phyloP scores from a whole-genome alignment of 768 basidiomycete species.

The Leccinum sublutescens region DNA sequence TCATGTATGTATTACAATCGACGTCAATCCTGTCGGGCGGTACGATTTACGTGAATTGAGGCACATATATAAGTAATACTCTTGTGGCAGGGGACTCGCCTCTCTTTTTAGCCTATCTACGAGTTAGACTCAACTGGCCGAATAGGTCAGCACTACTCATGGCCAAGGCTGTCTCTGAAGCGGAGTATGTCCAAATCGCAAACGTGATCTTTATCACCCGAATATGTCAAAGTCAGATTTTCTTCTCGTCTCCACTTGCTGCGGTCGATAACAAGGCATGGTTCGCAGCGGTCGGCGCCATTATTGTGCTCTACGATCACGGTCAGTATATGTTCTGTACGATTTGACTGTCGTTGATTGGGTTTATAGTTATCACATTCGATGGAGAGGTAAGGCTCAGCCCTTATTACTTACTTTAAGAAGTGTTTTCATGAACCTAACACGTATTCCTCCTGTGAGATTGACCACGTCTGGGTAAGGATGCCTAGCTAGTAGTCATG shows the following conservation, averaged over 20 bases:
- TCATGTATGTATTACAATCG: no score
- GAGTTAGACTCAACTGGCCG: background rate
- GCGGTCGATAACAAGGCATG: background rate
- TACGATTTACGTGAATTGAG: background rate
- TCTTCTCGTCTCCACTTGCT: background rate
- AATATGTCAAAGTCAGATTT: constrained; percentile 14
- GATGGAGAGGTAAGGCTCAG: constrained; percentile 13
- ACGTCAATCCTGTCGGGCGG: no score
- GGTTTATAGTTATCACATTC: constrained; percentile 13
- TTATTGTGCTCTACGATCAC: constrained; percentile 23
- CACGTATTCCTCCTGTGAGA: background rate
- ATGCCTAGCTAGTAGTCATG: background rate
- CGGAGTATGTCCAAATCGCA: background rate
- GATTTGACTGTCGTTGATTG: background rate
- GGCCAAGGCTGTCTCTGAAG: background rate
- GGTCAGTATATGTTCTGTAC: background rate
- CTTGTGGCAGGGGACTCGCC: background rate
- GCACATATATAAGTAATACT: background rate
- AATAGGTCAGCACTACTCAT: background rate
- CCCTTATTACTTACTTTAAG: background rate
- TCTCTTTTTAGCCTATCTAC: background rate
- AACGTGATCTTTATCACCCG: constrained; percentile 3
- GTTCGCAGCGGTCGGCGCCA: constrained; percentile 8
- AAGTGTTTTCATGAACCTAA: background rate
- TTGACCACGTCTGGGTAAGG: constrained; percentile 23